phyloP scores from a whole-genome alignment of 2,329 filamentous ascomycete species.

The Arthrocladium fulminans region DNA sequence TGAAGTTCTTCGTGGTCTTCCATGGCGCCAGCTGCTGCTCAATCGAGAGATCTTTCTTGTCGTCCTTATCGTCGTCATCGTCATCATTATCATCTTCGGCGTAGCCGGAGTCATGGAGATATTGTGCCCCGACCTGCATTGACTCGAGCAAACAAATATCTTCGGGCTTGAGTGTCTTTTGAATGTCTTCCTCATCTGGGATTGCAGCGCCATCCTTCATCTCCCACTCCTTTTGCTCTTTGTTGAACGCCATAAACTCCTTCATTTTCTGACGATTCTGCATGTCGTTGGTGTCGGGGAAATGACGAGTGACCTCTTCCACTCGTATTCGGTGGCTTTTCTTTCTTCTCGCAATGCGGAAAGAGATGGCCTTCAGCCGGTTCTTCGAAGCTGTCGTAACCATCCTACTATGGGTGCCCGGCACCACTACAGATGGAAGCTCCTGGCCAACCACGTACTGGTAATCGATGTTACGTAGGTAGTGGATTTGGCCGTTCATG shows the following conservation, averaged over 20 bases:
- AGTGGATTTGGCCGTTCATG: conserved; percentile 68
- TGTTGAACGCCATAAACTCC: conserved; percentile 87
- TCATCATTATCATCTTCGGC: conserved; percentile 52
- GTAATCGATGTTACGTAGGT: conserved; percentile 80
- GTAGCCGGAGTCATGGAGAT: conserved; percentile 84
- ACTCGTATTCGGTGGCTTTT: conserved; percentile 61
- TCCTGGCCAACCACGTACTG: conserved; percentile 86
- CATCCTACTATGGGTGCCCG: conserved; percentile 84
- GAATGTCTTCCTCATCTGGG: conserved; percentile 71
- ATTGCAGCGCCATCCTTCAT: conserved; percentile 63
- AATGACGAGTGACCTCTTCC: conserved; percentile 81
- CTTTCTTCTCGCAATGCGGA: conserved; percentile 74
- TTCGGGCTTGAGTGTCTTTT: conserved; percentile 86
- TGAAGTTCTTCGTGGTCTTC: conserved; percentile 94
- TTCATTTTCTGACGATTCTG: conserved; percentile 96
- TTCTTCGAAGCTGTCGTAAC: conserved; percentile 97
- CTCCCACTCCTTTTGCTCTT: conserved; percentile 79
- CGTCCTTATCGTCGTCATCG: conserved; percentile 50
- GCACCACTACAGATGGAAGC: conserved; percentile 84
- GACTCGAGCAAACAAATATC: conserved; percentile 90
- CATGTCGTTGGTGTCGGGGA: conserved; percentile 85
- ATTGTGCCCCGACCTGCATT: conserved; percentile 90
- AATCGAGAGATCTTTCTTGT: conserved; percentile 61
- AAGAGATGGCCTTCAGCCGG: conserved; percentile 90
- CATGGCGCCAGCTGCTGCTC: conserved; percentile 89